phyloP scores from a whole-genome alignment of 225 moss, liverwort and hornwort species.

The Physcomitrium patens region DNA sequence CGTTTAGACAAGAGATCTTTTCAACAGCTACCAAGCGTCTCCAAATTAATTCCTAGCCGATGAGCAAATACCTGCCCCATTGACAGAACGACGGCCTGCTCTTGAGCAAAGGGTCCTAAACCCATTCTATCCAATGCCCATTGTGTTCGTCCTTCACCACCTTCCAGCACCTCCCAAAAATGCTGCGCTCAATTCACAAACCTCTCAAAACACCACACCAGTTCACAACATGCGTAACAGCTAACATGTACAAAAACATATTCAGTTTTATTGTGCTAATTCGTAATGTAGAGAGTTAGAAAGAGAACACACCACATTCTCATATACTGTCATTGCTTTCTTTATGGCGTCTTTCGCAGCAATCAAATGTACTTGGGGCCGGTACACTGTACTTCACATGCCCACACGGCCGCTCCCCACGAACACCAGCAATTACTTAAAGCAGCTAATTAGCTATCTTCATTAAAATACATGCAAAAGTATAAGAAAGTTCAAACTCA shows the following conservation, averaged over 20 bases:
- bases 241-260: background rate
- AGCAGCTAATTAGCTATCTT: background rate
- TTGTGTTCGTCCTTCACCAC: constrained; percentile 78
- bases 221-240: background rate
- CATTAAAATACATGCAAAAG: no score
- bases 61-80: constrained; percentile 74
- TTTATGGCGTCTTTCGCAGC: constrained; percentile 69
- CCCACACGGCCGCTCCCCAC: constrained; percentile 30
- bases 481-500: no score
- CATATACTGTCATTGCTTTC: constrained; percentile 54
- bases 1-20: background rate
- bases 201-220: background rate
- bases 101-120: constrained; percentile 60
- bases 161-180: constrained; percentile 37
- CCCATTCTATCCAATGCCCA: constrained; percentile 83
- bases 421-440: no score
- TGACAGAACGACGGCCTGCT: constrained; percentile 74
- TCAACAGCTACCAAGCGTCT: background rate
- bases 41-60: background rate
- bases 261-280: background rate
- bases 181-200: constrained; percentile 46
- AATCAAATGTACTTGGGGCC: constrained; percentile 81
- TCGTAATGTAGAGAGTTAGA: constrained; percentile 5
- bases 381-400: constrained; percentile 84
- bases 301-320: constrained; percentile 26